Evolutionary conservation across 2,329 filamentous ascomycete genomes (phyloP), one percentile per base, ranked within the genome.

Genomic region (Dendrostoma leiphaemia): DNA sequence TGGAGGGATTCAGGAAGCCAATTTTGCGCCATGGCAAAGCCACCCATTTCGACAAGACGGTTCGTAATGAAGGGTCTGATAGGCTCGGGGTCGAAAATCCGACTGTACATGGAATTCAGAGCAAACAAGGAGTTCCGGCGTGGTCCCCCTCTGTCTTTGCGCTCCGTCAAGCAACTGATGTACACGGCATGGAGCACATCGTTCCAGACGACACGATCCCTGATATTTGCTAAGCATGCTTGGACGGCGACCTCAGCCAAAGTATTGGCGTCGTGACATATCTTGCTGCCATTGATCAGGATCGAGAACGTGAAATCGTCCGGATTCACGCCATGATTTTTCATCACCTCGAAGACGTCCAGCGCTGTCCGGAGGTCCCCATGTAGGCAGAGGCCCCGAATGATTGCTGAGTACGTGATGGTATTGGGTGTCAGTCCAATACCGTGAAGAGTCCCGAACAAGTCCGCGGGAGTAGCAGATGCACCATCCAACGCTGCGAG

Each of bases 231-330:
- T 29, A 71, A 59, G 41, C 78, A 74, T 4, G 84, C 78, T 40
- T 81, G 74, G 4, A 77, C 67, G 48, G 86, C 74, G 41, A 88
- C 76, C 29, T 74, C 72, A 40, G 76, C 72, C 26, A 91, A 74
- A 24, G 77, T 77, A 3, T 74, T 67, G 4, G 77, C 72, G 57
- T 89, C 78, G 23, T 75, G 69, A 19, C 75, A 74, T 4, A 67
- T 65, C 61, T 90, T 90, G 48, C 89, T 87, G 29, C 87, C 86
- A 55, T 86, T 81, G 38, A 96, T 78, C 31, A 96, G 74, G 26
- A 84, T 84, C 1, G 84, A 77, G 65, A 86, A 90, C 0, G 90
- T 86, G 59, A 83, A 80, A 0, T 71, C 71, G 66, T 95, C 85
- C 0, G 89, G 81, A 51, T 79, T 67, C 15, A 89, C 73, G 3